A percentile compares a stretch with the other conserved stretches of the same genome.
These are phyloP conservation scores for Penicillium capsulatum DNA, from an alignment of 2,329 filamentous ascomycete species.

Conservation along the genomic window DNA sequence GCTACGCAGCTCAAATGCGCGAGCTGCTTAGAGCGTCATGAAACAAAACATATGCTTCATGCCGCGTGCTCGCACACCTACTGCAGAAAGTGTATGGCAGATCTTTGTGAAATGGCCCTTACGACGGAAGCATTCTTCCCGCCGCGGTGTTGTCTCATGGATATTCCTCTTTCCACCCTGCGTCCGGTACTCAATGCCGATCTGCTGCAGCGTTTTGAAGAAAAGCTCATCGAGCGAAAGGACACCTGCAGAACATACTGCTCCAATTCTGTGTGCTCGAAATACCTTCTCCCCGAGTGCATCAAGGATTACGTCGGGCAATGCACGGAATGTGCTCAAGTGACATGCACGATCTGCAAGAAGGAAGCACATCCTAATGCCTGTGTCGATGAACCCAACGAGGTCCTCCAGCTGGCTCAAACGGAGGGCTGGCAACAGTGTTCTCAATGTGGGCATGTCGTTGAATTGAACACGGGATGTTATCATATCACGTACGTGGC, in stretches of 20 bases:
- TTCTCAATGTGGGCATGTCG: constrained; percentile 61
- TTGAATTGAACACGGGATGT: constrained; percentile 32
- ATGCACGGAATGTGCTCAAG: constrained; percentile 18
- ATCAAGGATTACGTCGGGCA: constrained; percentile 15
- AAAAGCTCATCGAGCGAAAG: constrained; percentile 22
- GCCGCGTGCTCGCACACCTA: constrained; percentile 20
- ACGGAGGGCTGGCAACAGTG: constrained; percentile 71
- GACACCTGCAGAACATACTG: constrained; percentile 27
- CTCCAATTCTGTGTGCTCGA: constrained; percentile 17
- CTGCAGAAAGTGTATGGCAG: constrained; percentile 19
- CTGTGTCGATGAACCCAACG: constrained; percentile 27
- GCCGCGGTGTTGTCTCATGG: constrained; percentile 25
- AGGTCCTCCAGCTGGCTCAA: constrained; percentile 58
- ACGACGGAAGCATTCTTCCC: constrained; percentile 26
- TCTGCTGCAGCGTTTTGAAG: constrained; percentile 10
- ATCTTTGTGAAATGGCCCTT: constrained; percentile 17
- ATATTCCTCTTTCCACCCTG: constrained; percentile 13
- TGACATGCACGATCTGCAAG: constrained; percentile 27
- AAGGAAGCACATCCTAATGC: constrained; percentile 14
- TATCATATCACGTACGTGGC: constrained; percentile 34
- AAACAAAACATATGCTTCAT: not conserved
- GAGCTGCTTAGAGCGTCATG: constrained; percentile 5
- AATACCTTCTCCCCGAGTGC: constrained; percentile 20
- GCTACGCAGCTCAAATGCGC: constrained; percentile 3
- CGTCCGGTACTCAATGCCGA: constrained; percentile 8